Base-by-base conservation (phyloP, 352 stramenopile species). In the Pythium chondricola region DNA sequence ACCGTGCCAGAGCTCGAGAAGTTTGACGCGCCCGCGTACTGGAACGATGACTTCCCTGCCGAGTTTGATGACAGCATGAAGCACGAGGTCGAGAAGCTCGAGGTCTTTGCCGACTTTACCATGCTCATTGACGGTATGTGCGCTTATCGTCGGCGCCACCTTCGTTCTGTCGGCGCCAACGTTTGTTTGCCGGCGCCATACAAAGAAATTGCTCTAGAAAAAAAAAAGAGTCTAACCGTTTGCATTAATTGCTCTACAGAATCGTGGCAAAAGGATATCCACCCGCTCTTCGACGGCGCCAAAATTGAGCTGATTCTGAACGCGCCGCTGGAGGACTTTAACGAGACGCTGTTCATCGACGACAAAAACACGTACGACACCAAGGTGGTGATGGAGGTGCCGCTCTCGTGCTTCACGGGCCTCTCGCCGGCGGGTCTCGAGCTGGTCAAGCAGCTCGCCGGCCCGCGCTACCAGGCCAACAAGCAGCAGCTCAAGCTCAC, bases 1-100 rank as follows among this genome's bases (percentile, higher is more conserved):
- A n/a, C n/a, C n/a, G n/a, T n/a, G n/a, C n/a, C n/a, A n/a, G n/a
- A n/a, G 20, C 63, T 86, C 11, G 80, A 91, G 61, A 57, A 74
- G 29, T 91, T 91, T 47, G 73, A 67, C 7, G 75, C 87, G 63
- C 80, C 80, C 3, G 69, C 73, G 39, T 91, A 88, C 63, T 91
- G 74, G 74, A 59, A 71, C 50, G 67, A 82, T 24, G 80, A 91
- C 61, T 91, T 85, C 41, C 80, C 80, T 0, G 48, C 41, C 31
- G 66, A 68, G 36, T 91, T 91, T 57, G 74, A 85, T 50, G 66
- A 89, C 42, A 61, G 55, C 20, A 91, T 91, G 80, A 91, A 91
- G 71, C 80, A 91, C 67, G 80, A 91, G 49, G 76, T 91, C 46
- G 76, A 91, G 56, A 91, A 89, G 62, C 65, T 91, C 41, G 66